phyloP scores from a whole-genome alignment of 1,139 yeast genomes.

The Protomyces gravidus region DNA sequence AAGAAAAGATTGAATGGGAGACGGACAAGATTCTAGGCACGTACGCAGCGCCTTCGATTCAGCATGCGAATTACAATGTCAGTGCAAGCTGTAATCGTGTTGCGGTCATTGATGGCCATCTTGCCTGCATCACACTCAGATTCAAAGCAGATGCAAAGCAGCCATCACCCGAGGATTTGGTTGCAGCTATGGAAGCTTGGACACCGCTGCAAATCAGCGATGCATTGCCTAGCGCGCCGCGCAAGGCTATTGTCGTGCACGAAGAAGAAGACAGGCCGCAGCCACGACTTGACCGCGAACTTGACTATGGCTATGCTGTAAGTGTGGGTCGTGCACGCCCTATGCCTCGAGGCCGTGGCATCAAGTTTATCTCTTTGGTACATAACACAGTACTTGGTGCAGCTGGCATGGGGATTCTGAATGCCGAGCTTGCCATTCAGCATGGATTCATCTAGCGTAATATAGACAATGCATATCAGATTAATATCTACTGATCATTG shows the following conservation, averaged over 20 bases:
- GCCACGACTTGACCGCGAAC: slow-evolving; percentile 93
- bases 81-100: slow-evolving; percentile 97
- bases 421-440: slow-evolving; percentile 82
- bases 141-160: slow-evolving; percentile 70
- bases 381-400: slow-evolving; percentile 98
- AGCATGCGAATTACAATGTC: slow-evolving; percentile 60
- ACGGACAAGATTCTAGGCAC: slow-evolving; percentile 86
- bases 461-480: neutral
- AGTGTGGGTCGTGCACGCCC: slow-evolving; percentile 91
- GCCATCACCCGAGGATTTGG: slow-evolving; percentile 64
- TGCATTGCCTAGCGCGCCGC: slow-evolving; percentile 88
- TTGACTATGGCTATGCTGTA: slow-evolving; percentile 92
- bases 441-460: slow-evolving; percentile 59
- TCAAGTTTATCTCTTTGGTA: slow-evolving; percentile 91
- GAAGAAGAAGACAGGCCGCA: slow-evolving; percentile 95
- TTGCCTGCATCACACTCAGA: slow-evolving; percentile 85
- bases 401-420: slow-evolving; percentile 97
- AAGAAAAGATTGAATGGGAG: slow-evolving; percentile 98
- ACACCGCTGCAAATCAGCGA: slow-evolving; percentile 76
- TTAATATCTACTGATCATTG: neutral
- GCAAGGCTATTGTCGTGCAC: slow-evolving; percentile 81
- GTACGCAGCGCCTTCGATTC: slow-evolving; percentile 52
- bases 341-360: slow-evolving; percentile 57
- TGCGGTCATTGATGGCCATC: slow-evolving; percentile 96
- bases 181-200: slow-evolving; percentile 64